A percentile compares a stretch with the other conserved stretches of the same genome.
These are phyloP conservation scores for Fusarium sp. DNA, from an alignment of 2,329 filamentous ascomycete species.

Conservation along the genomic window DNA sequence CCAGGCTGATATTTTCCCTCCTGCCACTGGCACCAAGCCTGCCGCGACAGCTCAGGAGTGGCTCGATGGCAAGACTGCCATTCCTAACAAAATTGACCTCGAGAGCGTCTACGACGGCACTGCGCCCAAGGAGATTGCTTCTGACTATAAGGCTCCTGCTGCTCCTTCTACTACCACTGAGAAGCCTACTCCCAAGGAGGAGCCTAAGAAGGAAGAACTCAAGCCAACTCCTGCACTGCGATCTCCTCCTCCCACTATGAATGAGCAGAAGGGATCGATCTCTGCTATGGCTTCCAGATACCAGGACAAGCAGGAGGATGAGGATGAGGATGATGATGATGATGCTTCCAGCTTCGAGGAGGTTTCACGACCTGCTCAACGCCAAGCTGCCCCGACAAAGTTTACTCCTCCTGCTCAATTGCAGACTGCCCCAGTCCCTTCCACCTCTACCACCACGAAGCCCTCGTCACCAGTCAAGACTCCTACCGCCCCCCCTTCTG, in stretches of 20 bases:
- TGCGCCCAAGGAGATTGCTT: slow-evolving; percentile 80
- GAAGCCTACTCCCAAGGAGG: slow-evolving; percentile 55
- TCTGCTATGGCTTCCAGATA: slow-evolving; percentile 87
- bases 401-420: slow-evolving; percentile 52
- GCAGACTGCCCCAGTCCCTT: slow-evolving; percentile 37
- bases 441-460: slow-evolving; percentile 46
- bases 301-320: slow-evolving; percentile 74
- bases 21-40: slow-evolving; percentile 82
- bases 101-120: slow-evolving; percentile 91
- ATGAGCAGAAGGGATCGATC: slow-evolving; percentile 89
- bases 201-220: slow-evolving; percentile 68
- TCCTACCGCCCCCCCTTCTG: slow-evolving; percentile 45
- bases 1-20: slow-evolving; percentile 97
- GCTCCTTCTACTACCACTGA: slow-evolving; percentile 56
- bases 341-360: slow-evolving; percentile 90
- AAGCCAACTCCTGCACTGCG: slow-evolving; percentile 60
- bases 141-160: slow-evolving; percentile 73
- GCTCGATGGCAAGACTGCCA: slow-evolving; percentile 84
- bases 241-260: slow-evolving; percentile 74
- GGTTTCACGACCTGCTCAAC: slow-evolving; percentile 79
- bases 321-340: slow-evolving; percentile 72
- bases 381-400: slow-evolving; percentile 61
- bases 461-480: slow-evolving; percentile 52
- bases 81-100: slow-evolving; percentile 93
- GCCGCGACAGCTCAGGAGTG: slow-evolving; percentile 85